Conservation (phyloP, 768 basidiomycete species). For the Sarcodon sp. region DNA sequence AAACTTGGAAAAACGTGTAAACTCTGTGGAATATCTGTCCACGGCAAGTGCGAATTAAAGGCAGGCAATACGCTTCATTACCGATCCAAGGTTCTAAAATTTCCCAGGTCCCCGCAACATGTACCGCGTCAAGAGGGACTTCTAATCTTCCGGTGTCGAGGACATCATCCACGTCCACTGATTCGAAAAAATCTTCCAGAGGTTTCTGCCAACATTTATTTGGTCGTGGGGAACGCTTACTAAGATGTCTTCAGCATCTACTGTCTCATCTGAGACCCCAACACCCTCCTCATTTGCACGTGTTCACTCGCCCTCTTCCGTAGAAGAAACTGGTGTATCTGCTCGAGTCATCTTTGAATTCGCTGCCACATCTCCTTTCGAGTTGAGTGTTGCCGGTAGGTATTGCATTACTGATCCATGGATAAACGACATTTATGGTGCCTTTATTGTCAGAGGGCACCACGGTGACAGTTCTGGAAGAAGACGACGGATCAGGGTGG, state of each 20-base stretch:
- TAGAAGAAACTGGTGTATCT: constrained; percentile 31
- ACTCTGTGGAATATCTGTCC: constrained; percentile 66
- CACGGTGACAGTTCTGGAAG: constrained; percentile 54
- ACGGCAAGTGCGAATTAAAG: constrained; percentile 80
- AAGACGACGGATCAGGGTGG: constrained; percentile 83
- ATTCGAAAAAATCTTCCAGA: no score
- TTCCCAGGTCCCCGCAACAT: constrained; percentile 62
- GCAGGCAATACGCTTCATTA: constrained; percentile 20
- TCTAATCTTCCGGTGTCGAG: constrained; percentile 14
- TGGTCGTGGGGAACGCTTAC: background rate
- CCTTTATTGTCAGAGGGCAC: constrained; percentile 37
- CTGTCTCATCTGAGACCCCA: constrained; percentile 16
- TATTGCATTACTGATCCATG: constrained; percentile 2
- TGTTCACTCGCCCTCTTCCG: constrained; percentile 19
- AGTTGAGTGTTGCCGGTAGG: constrained; percentile 54
- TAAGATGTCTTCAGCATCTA: constrained; percentile 5
- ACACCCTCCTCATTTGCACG: constrained; percentile 48
- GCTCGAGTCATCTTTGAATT: constrained; percentile 70
- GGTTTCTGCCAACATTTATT: no score
- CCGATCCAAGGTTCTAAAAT: constrained; percentile 2
- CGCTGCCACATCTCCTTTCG: constrained; percentile 61
- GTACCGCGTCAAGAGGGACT: constrained; percentile 21
- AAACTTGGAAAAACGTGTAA: constrained; percentile 83
- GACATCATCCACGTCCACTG: constrained; percentile 12
- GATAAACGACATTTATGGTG: background rate